These are phyloP conservation scores for Raddia guianensis DNA, from an alignment of 176 grass and related monocot genomes.

Conservation along the genomic window DNA sequence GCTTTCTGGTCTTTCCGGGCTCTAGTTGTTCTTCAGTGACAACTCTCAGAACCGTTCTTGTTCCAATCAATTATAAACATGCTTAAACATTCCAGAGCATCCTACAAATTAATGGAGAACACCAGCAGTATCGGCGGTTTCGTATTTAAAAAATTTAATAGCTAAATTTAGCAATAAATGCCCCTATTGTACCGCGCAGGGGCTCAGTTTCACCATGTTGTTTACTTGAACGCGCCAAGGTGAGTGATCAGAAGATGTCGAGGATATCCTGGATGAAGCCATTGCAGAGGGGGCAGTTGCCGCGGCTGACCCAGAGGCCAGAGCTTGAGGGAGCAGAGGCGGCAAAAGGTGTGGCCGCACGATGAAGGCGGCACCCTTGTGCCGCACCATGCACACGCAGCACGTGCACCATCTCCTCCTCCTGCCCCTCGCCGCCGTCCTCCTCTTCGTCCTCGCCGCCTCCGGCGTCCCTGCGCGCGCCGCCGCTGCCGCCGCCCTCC, in stretches of 20 bases:
- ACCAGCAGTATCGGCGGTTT: not conserved
- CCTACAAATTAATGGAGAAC: not conserved
- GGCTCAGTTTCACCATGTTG: not conserved
- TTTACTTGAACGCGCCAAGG: not conserved
- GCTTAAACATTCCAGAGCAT: conserved; percentile 11
- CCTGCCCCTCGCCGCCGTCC: conserved; percentile 13
- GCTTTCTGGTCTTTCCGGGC: not conserved
- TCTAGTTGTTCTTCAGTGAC: no score
- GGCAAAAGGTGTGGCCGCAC: conserved; percentile 79
- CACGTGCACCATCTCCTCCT: conserved; percentile 65
- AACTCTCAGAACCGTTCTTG: conserved; percentile 5
- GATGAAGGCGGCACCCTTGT: conserved; percentile 76
- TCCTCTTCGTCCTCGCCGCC: conserved; percentile 45
- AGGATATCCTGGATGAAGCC: conserved; percentile 84
- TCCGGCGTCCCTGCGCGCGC: conserved; percentile 7
- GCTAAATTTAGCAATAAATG: not conserved
- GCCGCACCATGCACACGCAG: conserved; percentile 85
- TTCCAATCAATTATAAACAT: not conserved
- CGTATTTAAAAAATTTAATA: not conserved
- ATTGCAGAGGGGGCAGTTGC: conserved; percentile 84
- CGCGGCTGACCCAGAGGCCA: conserved; percentile 61
- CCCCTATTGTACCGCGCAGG: not conserved
- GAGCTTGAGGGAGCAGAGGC: conserved; percentile 73
- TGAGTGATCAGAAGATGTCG: conserved; percentile 58
- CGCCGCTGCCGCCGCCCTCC: not conserved